Conservation (phyloP, 2,329 filamentous ascomycete species). For the Aspergillus hiratsukae region DNA sequence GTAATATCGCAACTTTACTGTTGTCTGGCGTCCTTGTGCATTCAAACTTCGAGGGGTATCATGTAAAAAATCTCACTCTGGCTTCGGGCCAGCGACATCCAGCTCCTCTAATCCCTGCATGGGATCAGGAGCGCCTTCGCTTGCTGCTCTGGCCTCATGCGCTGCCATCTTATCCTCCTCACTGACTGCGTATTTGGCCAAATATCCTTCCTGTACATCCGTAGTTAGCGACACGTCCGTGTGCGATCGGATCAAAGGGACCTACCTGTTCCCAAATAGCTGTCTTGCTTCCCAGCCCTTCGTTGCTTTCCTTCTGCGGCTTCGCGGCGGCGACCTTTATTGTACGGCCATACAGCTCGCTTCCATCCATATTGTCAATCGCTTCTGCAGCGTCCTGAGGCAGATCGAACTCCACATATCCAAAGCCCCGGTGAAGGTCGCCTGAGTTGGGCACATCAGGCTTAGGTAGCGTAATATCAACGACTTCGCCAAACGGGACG, state of each 20-base stretch:
- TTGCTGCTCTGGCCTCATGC: slow-evolving; percentile 51
- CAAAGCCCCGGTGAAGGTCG: slow-evolving; percentile 84
- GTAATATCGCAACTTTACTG: slow-evolving; percentile 27
- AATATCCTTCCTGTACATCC: slow-evolving; percentile 73
- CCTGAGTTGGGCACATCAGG: slow-evolving; percentile 74
- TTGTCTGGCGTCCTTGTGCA: slow-evolving; percentile 20
- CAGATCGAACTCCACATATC: slow-evolving; percentile 91
- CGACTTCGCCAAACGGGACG: slow-evolving; percentile 93
- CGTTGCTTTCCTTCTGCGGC: slow-evolving; percentile 79
- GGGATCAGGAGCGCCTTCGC: slow-evolving; percentile 65
- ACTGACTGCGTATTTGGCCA: slow-evolving; percentile 79
- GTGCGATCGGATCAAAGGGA: not conserved
- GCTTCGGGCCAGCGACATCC: slow-evolving; percentile 89
- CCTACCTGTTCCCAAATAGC: slow-evolving; percentile 94
- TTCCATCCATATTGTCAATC: slow-evolving; percentile 98
- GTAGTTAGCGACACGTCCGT: slow-evolving; percentile 17
- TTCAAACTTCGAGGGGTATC: slow-evolving; percentile 17
- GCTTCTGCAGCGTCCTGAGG: slow-evolving; percentile 84
- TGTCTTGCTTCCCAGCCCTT: slow-evolving; percentile 86
- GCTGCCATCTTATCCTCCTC: slow-evolving; percentile 68
- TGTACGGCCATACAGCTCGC: slow-evolving; percentile 86
- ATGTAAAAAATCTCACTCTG: slow-evolving; percentile 49
- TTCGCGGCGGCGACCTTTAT: slow-evolving; percentile 92
- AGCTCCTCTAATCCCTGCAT: slow-evolving; percentile 95
- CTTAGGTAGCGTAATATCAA: slow-evolving; percentile 85